Evolutionary conservation across 371 early-diverging fungal species (phyloP).

Genomic region (Circinella umbellata): DNA sequence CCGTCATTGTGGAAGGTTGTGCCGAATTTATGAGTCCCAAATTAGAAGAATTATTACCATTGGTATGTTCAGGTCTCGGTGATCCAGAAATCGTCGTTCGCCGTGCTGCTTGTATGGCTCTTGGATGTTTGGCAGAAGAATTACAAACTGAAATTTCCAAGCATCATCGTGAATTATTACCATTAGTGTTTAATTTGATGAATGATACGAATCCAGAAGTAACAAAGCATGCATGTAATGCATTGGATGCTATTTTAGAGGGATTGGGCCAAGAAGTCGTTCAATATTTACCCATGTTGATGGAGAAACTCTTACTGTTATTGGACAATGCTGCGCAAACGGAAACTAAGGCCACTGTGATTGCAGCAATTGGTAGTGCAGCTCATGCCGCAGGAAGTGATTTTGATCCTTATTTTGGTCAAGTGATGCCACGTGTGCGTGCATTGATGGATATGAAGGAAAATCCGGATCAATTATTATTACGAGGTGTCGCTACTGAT

Average conservation of each 20-base stretch:
- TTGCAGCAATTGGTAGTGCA: conserved; percentile 87
- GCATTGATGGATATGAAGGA: conserved; percentile 73
- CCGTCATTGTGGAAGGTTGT: conserved; percentile 85
- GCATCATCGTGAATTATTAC: conserved; percentile 81
- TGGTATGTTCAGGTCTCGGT: conserved; percentile 79
- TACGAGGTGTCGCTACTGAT: conserved; percentile 90
- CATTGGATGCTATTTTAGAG: conserved; percentile 87
- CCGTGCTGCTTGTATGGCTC: conserved; percentile 87
- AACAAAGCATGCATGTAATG: conserved; percentile 80
- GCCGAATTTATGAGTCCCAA: conserved; percentile 82
- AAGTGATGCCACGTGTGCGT: conserved; percentile 72
- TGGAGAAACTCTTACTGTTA: conserved; percentile 77
- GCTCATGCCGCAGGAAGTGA: conserved; percentile 82
- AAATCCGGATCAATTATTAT: conserved; percentile 68
- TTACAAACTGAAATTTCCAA: conserved; percentile 79
- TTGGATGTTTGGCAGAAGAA: conserved; percentile 83
- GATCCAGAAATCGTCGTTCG: conserved; percentile 83
- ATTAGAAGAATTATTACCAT: conserved; percentile 73
- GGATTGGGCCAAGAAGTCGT: conserved; percentile 79
- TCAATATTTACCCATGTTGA: conserved; percentile 81
- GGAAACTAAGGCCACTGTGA: conserved; percentile 74
- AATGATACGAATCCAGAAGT: conserved; percentile 75
- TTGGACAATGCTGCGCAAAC: conserved; percentile 65
- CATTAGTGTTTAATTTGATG: conserved; percentile 81
- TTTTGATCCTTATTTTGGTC: conserved; percentile 82